Percentiles rank a stretch among this genome's conserved stretches.
Conservation (phyloP, 129 eudicot genomes). For the Ambrosia trifida region DNA sequence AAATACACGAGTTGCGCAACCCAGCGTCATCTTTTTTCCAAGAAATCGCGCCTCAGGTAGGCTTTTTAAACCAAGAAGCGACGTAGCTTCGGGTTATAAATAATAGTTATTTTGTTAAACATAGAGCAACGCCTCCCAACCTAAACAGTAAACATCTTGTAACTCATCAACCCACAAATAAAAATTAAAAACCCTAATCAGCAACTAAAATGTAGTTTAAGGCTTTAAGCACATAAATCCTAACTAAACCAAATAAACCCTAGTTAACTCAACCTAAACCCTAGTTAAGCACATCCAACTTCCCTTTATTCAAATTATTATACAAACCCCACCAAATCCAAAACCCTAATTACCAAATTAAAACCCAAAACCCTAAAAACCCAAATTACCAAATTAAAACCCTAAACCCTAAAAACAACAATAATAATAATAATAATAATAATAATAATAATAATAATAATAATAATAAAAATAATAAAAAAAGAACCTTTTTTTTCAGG, state of each 20-base stretch:
- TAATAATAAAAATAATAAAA: not conserved
- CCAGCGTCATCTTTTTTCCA: no score
- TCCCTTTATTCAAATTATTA: no score
- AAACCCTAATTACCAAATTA: constrained; percentile 16
- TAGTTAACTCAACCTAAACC: not conserved
- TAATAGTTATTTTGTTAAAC: no score
- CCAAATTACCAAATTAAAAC: not conserved
- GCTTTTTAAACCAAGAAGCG: no score
- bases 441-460: no score
- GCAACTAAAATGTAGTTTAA: not conserved
- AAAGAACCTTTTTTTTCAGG: not conserved
- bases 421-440: no score
- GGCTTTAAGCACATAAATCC: constrained; percentile 1
- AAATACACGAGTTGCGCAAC: no score
- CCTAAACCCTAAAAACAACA: not conserved
- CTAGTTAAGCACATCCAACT: not conserved
- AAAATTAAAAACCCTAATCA: not conserved
- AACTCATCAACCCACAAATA: no score
- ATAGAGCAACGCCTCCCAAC: no score
- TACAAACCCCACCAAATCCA: not conserved
- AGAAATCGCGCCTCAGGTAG: no score
- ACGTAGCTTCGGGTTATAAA: no score
- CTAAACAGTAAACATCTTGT: no score
- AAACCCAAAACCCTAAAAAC: not conserved
- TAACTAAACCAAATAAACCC: not conserved